Percentiles rank a stretch among this genome's conserved stretches.
phyloP scores from a whole-genome alignment of 345 rosid genomes.

The Corchorus capsularis region DNA sequence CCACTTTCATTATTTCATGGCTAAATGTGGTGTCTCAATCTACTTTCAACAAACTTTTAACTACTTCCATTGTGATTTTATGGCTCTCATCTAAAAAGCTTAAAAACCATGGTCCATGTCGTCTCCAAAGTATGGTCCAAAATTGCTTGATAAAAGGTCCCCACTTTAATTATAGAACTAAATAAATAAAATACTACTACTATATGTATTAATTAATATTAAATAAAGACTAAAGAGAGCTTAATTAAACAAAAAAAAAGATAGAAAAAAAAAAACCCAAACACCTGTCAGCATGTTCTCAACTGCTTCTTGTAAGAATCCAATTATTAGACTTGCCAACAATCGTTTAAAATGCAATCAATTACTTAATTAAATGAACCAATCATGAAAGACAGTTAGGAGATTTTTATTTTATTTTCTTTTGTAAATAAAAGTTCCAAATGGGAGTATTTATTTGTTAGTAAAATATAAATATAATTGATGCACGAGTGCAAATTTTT shows the following conservation, averaged over 20 bases:
- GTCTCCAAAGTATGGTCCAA: not conserved
- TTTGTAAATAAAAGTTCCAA: not conserved
- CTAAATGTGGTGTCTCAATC: slow-evolving; percentile 14
- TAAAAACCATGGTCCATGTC: slow-evolving; percentile 8
- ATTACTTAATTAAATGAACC: not conserved
- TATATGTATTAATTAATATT: too few species aligned
- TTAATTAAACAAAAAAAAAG: too few species aligned
- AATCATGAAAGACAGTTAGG: not conserved
- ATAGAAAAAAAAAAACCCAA: not conserved
- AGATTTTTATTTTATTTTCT: too few species aligned
- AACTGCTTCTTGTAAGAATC: not conserved
- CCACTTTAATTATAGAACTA: not conserved
- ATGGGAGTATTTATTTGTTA: not conserved
- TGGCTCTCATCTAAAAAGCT: slow-evolving; percentile 7
- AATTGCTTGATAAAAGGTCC: not conserved
- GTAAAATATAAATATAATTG: not conserved
- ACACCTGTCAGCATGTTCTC: not conserved
- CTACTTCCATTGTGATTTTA: not conserved
- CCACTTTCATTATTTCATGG: not conserved
- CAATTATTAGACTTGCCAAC: not conserved
- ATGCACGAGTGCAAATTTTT: not conserved
- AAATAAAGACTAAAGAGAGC: too few species aligned
- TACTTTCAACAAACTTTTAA: slow-evolving; percentile 20
- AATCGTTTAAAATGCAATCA: not conserved
- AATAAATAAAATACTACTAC: too few species aligned